A percentile compares a stretch with the other conserved stretches of the same genome.
These are phyloP conservation scores for Nidularia pulvinata DNA, from an alignment of 768 basidiomycete species.

Conservation along the genomic window DNA sequence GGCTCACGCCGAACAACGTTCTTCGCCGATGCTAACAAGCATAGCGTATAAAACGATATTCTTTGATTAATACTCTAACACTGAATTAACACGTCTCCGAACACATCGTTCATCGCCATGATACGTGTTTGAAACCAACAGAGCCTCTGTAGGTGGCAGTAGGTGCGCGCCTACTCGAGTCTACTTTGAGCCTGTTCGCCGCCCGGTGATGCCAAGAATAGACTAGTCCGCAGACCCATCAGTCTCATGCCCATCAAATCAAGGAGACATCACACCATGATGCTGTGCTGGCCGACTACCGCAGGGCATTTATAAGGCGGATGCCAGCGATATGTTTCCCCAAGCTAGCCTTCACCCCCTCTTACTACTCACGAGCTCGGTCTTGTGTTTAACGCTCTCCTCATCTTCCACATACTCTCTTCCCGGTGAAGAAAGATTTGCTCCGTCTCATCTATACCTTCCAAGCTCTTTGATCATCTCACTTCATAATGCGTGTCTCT, in stretches of 20 bases:
- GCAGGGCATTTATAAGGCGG: too few species aligned
- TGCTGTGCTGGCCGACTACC: too few species aligned
- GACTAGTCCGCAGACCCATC: not conserved
- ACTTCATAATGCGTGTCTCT: slow-evolving; percentile 23
- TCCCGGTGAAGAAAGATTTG: slow-evolving; percentile 19
- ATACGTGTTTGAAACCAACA: too few species aligned
- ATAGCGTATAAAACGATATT: too few species aligned
- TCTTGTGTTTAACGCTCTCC: slow-evolving; percentile 19
- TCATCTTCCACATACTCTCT: slow-evolving; percentile 9
- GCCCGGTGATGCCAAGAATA: not conserved
- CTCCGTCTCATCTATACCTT: slow-evolving; percentile 6
- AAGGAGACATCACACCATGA: not conserved
- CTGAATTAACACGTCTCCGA: too few species aligned
- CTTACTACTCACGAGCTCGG: slow-evolving; percentile 24
- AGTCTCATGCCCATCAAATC: slow-evolving; percentile 5
- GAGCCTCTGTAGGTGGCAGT: too few species aligned
- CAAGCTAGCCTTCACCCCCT: slow-evolving; percentile 34
- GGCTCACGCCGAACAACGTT: too few species aligned
- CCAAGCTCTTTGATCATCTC: slow-evolving; percentile 1
- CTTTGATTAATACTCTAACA: too few species aligned
- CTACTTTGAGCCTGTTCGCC: too few species aligned
- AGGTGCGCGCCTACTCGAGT: too few species aligned
- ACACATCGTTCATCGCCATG: too few species aligned
- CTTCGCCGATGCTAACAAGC: too few species aligned
- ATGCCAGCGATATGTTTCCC: not conserved